phyloP scores from a whole-genome alignment of 169 alveolate genomes.

The Cystoisospora suis region DNA sequence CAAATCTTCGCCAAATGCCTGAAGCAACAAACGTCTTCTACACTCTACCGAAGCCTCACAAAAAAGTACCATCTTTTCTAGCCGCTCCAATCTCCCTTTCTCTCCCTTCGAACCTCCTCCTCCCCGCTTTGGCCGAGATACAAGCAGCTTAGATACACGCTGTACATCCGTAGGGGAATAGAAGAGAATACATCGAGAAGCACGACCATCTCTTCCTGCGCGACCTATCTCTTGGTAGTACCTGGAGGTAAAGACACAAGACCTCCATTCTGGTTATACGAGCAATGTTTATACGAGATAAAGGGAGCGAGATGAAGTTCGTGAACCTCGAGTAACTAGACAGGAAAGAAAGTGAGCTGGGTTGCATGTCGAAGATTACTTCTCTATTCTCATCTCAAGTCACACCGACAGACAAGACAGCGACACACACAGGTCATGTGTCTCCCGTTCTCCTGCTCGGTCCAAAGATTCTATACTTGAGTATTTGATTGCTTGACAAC shows the following conservation, averaged over 20 bases:
- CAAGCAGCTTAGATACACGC: constrained; percentile 42
- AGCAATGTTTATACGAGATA: neutral
- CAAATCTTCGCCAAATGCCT: constrained; percentile 41
- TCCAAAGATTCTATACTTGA: no score
- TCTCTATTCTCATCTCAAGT: no score
- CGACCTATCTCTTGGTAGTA: constrained; percentile 97
- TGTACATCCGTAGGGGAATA: constrained; percentile 40
- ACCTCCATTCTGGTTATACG: neutral
- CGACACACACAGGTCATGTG: no score
- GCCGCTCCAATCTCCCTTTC: neutral
- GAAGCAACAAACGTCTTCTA: constrained; percentile 37
- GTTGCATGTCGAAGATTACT: no score
- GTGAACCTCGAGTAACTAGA: neutral
- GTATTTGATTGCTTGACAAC: no score
- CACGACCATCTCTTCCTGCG: constrained; percentile 97
- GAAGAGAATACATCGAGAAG: constrained; percentile 55
- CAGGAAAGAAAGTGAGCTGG: neutral
- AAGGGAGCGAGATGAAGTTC: neutral
- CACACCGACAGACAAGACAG: no score
- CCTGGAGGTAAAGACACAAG: constrained; percentile 54
- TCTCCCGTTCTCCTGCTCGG: no score
- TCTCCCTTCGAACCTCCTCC: neutral
- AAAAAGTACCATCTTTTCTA: constrained; percentile 48
- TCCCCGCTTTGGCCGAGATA: constrained; percentile 7
- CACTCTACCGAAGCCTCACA: constrained; percentile 51